Conservation (phyloP, 768 basidiomycete genomes). For the Boletales sp. region DNA sequence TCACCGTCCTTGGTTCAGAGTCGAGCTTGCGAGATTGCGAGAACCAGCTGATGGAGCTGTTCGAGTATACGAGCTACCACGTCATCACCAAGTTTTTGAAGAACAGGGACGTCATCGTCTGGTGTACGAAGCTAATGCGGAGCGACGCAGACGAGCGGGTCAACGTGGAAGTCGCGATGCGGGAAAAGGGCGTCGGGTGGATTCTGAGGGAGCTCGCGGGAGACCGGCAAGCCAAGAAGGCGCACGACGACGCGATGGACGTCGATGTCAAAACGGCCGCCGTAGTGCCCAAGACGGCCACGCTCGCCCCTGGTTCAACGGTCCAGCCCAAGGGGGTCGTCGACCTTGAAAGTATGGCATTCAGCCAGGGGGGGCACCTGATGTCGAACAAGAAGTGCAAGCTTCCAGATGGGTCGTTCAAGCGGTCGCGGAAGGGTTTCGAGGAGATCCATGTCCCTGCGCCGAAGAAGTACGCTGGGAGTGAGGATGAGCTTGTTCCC, state of each 20-base stretch:
- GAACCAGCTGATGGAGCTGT: conserved; percentile 94
- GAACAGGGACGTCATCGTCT: conserved; percentile 94
- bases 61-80: conserved; percentile 90
- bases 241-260: conserved; percentile 65
- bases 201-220: conserved; percentile 87
- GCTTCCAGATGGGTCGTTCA: conserved; percentile 96
- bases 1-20: conserved; percentile 83
- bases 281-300: conserved; percentile 74
- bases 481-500: conserved; percentile 66
- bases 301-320: conserved; percentile 81
- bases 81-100: conserved; percentile 88
- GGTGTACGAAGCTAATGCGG: conserved; percentile 96
- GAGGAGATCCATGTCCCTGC: conserved; percentile 98
- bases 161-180: conserved; percentile 96
- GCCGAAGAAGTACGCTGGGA: conserved; percentile 70
- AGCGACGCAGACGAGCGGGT: conserved; percentile 85
- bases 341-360: conserved; percentile 93
- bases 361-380: conserved; percentile 91
- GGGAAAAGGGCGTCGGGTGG: conserved; percentile 96
- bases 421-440: conserved; percentile 92
- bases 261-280: conserved; percentile 58
- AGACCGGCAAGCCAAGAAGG: conserved; percentile 61
- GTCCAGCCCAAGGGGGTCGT: conserved; percentile 82
- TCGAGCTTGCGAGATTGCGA: conserved; percentile 88
- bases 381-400: conserved; percentile 99